phyloP scores from a whole-genome alignment of 148 eudicot genomes.

The Vaccinium vitisidaea region DNA sequence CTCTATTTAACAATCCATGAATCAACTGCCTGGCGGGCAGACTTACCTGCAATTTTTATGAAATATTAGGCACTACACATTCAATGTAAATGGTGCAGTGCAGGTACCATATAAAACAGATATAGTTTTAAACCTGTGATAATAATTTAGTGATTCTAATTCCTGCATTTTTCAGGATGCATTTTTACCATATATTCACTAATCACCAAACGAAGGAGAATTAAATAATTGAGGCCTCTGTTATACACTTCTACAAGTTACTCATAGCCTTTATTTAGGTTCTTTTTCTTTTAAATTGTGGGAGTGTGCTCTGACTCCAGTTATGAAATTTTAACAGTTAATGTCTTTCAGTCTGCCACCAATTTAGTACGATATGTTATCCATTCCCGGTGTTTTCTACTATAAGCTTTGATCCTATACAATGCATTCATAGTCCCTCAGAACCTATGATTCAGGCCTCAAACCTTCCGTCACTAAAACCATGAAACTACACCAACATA shows the following conservation, averaged over 20 bases:
- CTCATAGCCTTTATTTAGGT: too few species aligned
- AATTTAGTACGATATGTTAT: background rate
- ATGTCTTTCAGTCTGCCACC: background rate
- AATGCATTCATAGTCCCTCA: background rate
- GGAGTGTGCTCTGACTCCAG: background rate
- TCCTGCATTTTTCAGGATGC: background rate
- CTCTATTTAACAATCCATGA: slow-evolving; percentile 72
- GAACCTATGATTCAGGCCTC: background rate
- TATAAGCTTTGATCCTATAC: background rate
- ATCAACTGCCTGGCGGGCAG: slow-evolving; percentile 86
- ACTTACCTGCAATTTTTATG: slow-evolving; percentile 56
- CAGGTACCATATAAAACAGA: background rate
- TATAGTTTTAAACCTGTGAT: background rate
- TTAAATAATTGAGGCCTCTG: background rate
- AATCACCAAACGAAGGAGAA: background rate
- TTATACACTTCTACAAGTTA: background rate
- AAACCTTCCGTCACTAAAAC: background rate
- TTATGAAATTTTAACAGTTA: background rate
- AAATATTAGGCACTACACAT: slow-evolving; percentile 6
- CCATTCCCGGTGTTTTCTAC: background rate
- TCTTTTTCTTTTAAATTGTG: too few species aligned
- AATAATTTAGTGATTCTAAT: slow-evolving; percentile 8
- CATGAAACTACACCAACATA: background rate
- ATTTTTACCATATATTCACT: background rate
- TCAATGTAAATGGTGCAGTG: background rate